A percentile compares a stretch with the other conserved stretches of the same genome.
Conservation (phyloP, 208 protist species). For the Phytomonas sp. region DNA sequence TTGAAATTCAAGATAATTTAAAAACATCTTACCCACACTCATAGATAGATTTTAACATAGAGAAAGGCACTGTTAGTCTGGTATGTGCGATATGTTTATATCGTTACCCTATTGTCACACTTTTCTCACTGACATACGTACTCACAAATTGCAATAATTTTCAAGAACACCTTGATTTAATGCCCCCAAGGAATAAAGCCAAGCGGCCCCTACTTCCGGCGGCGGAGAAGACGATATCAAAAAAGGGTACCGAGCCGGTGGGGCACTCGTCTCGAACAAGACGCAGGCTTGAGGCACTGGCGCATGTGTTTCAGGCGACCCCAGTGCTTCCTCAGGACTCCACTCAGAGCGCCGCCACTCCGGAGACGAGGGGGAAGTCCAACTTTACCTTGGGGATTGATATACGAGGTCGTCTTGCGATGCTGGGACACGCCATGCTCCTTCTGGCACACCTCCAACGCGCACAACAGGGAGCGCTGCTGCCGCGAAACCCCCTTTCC, state of each 20-base stretch:
- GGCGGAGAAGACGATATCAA: neutral
- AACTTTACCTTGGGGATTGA: neutral
- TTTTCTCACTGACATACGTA: neutral
- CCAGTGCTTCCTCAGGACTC: neutral
- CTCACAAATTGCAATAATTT: neutral
- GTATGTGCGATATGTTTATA: neutral
- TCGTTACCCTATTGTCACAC: neutral
- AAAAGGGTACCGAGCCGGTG: neutral
- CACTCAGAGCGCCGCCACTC: neutral
- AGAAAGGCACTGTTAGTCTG: neutral
- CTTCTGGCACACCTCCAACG: slow-evolving; percentile 62
- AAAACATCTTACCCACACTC: neutral
- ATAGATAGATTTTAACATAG: neutral
- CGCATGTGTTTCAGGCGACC: neutral
- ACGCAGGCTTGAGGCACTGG: neutral
- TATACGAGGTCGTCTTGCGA: slow-evolving; percentile 26
- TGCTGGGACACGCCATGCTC: slow-evolving; percentile 50
- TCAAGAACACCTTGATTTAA: neutral
- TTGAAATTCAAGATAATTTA: neutral
- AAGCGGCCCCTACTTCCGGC: neutral
- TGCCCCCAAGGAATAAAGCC: neutral
- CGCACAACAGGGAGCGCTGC: slow-evolving; percentile 47
- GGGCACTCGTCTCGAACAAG: neutral
- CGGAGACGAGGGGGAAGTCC: neutral
- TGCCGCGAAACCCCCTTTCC: neutral